Conservation (phyloP, 257 asterid genomes). For the Knoxia roxburghii region DNA sequence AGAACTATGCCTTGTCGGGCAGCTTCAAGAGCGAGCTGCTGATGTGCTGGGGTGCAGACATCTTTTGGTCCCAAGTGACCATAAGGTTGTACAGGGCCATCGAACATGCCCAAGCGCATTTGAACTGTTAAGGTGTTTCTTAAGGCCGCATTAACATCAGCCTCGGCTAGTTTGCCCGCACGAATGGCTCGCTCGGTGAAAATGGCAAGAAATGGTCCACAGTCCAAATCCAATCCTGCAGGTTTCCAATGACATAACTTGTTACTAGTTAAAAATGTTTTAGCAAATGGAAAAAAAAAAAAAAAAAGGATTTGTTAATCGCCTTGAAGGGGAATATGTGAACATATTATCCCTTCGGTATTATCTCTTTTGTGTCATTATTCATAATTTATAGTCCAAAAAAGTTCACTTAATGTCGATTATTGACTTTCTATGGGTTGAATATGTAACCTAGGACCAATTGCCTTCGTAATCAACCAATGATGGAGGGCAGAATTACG, state of each 20-base stretch:
- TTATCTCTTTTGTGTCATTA: too few species aligned
- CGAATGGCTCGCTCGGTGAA: conserved; percentile 59
- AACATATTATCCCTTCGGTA: too few species aligned
- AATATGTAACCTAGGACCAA: too few species aligned
- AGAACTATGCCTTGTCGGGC: conserved; percentile 92
- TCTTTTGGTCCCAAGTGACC: conserved; percentile 64
- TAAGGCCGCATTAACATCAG: conserved; percentile 59
- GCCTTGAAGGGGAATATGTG: too few species aligned
- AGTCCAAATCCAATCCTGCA: conserved; percentile 81
- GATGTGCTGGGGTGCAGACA: conserved; percentile 72
- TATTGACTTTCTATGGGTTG: too few species aligned
- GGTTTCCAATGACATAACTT: neutral
- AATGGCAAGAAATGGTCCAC: conserved; percentile 81
- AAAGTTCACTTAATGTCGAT: too few species aligned
- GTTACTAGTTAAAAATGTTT: neutral
- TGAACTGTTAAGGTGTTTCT: conserved; percentile 59
- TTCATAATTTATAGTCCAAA: too few species aligned
- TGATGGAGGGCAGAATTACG: too few species aligned
- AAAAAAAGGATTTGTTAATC: too few species aligned
- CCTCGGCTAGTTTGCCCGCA: conserved; percentile 47
- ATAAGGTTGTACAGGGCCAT: conserved; percentile 62
- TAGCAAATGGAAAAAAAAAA: too few species aligned
- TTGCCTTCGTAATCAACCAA: too few species aligned
- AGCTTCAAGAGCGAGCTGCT: conserved; percentile 75
- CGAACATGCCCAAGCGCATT: conserved; percentile 90